Evolutionary conservation across 495 filamentous ascomycete genomes (phyloP).

Genomic region (Penicillium nucicola): DNA sequence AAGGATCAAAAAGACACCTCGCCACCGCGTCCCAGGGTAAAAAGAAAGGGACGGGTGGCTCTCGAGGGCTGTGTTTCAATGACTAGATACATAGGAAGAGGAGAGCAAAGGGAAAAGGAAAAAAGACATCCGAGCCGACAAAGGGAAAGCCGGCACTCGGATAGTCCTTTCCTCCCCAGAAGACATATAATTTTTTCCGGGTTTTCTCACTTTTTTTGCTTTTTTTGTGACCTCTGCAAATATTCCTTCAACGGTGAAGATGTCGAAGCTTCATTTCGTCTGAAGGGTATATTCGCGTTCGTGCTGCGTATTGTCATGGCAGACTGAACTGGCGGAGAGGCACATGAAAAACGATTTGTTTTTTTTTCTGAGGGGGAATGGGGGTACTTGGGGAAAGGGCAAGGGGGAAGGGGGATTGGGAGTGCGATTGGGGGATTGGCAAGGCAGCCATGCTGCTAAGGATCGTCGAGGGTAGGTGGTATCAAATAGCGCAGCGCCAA

Average conservation of each 20-base stretch:
- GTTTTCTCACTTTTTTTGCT: constrained; percentile 33
- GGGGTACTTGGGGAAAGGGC: constrained; percentile 1
- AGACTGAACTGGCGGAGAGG: constrained; percentile 12
- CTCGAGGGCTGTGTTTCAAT: constrained; percentile 10
- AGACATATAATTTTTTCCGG: constrained; percentile 28
- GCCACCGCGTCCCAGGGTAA: neutral
- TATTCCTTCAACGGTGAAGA: neutral
- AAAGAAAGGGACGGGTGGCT: neutral
- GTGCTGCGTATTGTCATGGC: no score
- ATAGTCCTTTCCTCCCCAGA: constrained; percentile 12
- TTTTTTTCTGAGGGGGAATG: constrained; percentile 11
- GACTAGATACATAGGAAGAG: constrained; percentile 26
- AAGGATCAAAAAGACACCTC: constrained; percentile 15
- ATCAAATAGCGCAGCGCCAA: constrained; percentile 28
- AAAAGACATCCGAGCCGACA: constrained; percentile 9
- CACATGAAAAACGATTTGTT: constrained; percentile 34
- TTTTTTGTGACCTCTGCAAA: constrained; percentile 28
- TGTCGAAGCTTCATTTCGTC: neutral
- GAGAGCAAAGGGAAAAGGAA: constrained; percentile 9
- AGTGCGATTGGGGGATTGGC: neutral
- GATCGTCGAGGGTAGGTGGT: constrained; percentile 24
- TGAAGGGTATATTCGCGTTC: neutral
- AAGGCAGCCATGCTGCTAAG: constrained; percentile 19
- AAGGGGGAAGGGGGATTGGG: constrained; percentile 4
- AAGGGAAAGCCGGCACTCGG: constrained; percentile 1